Percentiles rank a stretch among this genome's conserved stretches.
phyloP scores from a whole-genome alignment of 306 rosid species.

The Quercus berberidifolia region DNA sequence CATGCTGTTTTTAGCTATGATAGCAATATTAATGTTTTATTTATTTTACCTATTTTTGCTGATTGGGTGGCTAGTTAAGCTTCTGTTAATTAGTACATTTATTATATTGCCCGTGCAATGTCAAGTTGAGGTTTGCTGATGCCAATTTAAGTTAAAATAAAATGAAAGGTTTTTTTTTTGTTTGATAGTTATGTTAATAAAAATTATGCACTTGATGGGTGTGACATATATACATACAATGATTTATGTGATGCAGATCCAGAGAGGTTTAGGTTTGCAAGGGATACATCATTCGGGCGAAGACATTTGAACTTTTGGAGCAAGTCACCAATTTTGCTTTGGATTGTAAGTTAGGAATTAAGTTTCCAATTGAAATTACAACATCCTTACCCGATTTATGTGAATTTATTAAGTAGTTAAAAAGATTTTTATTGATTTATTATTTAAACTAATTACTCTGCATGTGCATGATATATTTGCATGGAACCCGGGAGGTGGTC shows the following conservation, averaged over 20 bases:
- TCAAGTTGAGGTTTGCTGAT: no score
- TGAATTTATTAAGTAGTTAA: neutral
- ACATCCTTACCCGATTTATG: neutral
- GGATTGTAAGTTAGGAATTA: slow-evolving; percentile 46
- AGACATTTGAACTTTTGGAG: slow-evolving; percentile 72
- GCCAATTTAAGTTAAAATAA: no score
- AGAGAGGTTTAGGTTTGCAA: slow-evolving; percentile 74
- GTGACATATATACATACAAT: neutral
- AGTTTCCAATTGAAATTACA: neutral
- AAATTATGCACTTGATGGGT: neutral
- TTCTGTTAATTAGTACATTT: no score
- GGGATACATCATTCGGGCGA: slow-evolving; percentile 83
- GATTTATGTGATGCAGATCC: slow-evolving; percentile 51
- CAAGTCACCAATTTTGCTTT: slow-evolving; percentile 46
- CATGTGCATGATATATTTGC: neutral
- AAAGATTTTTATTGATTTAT: neutral
- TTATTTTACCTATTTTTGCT: no score
- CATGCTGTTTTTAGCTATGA: no score
- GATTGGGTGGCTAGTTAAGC: no score
- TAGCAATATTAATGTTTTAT: no score
- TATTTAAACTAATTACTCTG: neutral
- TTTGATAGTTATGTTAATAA: neutral
- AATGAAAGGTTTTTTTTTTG: neutral
- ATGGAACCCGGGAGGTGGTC: no score
- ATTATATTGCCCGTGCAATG: no score